Evolutionary conservation across 176 grass and related monocot species (phyloP).

Genomic region (Juncus inflexus): DNA sequence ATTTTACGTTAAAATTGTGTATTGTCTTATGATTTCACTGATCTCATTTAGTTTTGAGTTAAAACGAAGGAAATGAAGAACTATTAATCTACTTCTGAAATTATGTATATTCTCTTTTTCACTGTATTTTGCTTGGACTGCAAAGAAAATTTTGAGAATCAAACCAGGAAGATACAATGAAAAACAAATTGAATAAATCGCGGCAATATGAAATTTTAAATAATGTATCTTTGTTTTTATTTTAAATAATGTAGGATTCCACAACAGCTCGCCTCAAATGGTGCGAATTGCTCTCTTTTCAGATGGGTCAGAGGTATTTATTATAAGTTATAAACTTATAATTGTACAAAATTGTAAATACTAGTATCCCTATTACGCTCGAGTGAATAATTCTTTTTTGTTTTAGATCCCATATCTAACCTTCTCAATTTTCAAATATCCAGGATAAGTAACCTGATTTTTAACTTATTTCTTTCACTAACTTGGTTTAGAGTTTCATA

Average conservation of each 20-base stretch:
- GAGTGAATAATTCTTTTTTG: background rate
- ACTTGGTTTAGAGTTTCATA: too few species aligned
- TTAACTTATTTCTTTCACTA: too few species aligned
- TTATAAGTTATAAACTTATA: background rate
- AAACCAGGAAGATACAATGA: too few species aligned
- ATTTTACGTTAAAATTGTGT: background rate
- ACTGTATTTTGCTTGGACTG: background rate
- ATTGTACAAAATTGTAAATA: background rate
- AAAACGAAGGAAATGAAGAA: background rate
- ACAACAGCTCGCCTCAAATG: slow-evolving; percentile 47
- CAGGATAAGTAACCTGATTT: background rate
- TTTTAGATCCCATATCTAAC: background rate
- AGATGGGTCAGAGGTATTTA: slow-evolving; percentile 83
- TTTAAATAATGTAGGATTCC: slow-evolving; percentile 53
- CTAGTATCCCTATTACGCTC: background rate
- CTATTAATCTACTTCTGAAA: background rate
- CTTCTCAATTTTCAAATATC: background rate
- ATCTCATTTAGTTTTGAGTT: background rate
- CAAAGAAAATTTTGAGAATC: too few species aligned
- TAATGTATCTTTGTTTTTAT: slow-evolving; percentile 8
- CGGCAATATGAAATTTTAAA: background rate
- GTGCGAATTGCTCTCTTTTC: slow-evolving; percentile 60
- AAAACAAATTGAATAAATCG: too few species aligned
- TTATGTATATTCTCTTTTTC: background rate
- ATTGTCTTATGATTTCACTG: background rate